Base-by-base conservation (phyloP, 306 rosid species). In the Senna siamea region DNA sequence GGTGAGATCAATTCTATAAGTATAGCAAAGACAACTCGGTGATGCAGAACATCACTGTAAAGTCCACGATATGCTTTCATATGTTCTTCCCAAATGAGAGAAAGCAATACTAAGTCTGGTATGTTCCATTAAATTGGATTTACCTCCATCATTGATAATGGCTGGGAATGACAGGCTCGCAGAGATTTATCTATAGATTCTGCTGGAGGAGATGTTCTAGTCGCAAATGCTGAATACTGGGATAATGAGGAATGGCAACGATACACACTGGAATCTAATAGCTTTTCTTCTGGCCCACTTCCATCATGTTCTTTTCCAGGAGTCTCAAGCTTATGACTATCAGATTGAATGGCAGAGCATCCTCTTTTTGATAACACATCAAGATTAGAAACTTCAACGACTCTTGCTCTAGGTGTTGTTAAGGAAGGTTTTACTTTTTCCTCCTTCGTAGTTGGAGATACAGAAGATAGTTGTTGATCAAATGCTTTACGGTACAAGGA, bases 81-180 rank as follows among this genome's bases (percentile, higher is more conserved):
- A 44, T 46, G 44, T 75, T 65, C 23, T 41, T 28, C 9, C 1
- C 3, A 70, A 52, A 41, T 30, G 12, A 61, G 22, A 19, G 32
- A 15, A 32, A 15, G 40, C 43, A 52, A 56, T 4, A 57, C 62
- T 47, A 43, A 19, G 13, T 26, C 64, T 5, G 34, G 9, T 30
- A 57, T 48, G 44, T 48, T 55, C 34, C n/a, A 72, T 59, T 58
- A 53, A 50, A 78, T 66, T 62, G 32, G 65, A 83, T 50, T 80
- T 85, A 95, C 99, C 98, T 88, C 99, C 84, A 80, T 68, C 93
- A 90, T 90, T 75, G 96, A 88, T 86, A 90, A 84, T 9, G 99
- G 99, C 69, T 95, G 99, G 38, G 99, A 95, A 58, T 92, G 98
- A 64, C 90, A 92, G 35, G 90, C 85, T 10, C 99, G 91, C 53